Base-by-base conservation (phyloP, 129 eudicot genomes). In the Cynara cardunculus region DNA sequence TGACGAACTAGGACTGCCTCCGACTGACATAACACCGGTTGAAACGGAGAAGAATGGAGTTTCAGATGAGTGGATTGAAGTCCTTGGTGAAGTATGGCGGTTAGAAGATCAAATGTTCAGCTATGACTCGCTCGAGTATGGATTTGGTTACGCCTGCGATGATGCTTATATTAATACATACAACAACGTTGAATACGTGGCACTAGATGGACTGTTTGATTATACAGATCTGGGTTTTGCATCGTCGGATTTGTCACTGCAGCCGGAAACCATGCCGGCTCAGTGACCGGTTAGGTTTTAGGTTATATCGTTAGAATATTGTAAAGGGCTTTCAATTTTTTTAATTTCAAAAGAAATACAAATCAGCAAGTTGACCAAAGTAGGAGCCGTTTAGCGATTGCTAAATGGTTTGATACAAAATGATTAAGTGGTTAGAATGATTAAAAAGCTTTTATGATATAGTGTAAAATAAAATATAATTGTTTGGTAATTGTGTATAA, bases 1-100 rank as follows among this genome's bases (percentile, higher is more conserved):
- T 73, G 92, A 91, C 69, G 96, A 91, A 80, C 96, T 88, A n/a
- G 92, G 92, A 19, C 87, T 91, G 7, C 91, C 91, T 16, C 85
- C 91, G 32, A 74, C 87, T 24, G 8, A 44, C 11, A 1, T 77
- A 64, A 76, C 82, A 0, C 76, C 85, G 19, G 5, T 79, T 5
- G 75, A 71, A 13, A 27, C 73, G 28, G 77, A 73, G 11, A 37
- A 39, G 53, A 13, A 5, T 9, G 25, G 62, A 9, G 5, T 37
- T 16, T 41, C 13, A 3, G 77, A 32, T 34, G 35, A 56, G 78
- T 8, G 44, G 0, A 26, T 19, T 59, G 79, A 61, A 73, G 34
- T 53, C 24, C 37, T 78, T 18, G 26, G 64, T 22, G 89, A 88
- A 86, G 76, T 91, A 13, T 91, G 93, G 93, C 71, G 72, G 73